Base-by-base conservation (phyloP, 1,284 basidiomycete genomes). In the Malassezia globosa region DNA sequence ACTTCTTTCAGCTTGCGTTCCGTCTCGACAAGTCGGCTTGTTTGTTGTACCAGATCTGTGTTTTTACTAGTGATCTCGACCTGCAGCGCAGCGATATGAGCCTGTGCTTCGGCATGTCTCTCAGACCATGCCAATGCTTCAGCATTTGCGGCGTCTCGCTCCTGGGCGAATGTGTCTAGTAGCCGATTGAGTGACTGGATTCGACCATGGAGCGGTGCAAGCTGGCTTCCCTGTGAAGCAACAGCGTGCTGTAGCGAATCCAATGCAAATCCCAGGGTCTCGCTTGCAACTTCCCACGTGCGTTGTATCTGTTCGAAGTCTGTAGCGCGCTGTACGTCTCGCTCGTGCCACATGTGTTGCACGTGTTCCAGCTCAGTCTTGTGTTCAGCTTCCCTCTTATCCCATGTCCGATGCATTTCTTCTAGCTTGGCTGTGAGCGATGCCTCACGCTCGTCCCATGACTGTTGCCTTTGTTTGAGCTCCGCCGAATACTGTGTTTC, bases 1-100 rank as follows among this genome's bases (percentile, higher is more conserved):
- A 51, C 44, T 25, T 42, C 33, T n/a, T 26, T 19, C 7, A 60
- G 40, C 7, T 45, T 24, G 5, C n/a, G 23, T 21, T 58, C 42
- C 3, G 42, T 25, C 5, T 41, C 37, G 16, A 19, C 24, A 3
- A 43, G 16, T 4, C 37, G 41, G 10, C 25, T 37, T 11, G n/a
- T 21, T 19, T 37, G 31, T 14, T n/a, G 13, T n/a, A 10, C 13
- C 5, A 34, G 21, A 7, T 43, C 41, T 16, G 35, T 18, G 10
- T 37, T 14, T 8, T 6, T 14, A 11, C 11, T 18, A 3, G n/a
- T 18, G 35, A 16, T 14, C 16, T 37, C n/a, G 3, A 11, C 13
- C 8, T 37, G 35, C 5, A 21, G 19, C 35, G 19, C 10, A 21
- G 3, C 35, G n/a, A 21, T 37, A 18, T 22, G 16, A 3, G 8